Base-by-base conservation (phyloP, 192 early-diverging fungal species). In the Gryganskiella cystojenkinii region DNA sequence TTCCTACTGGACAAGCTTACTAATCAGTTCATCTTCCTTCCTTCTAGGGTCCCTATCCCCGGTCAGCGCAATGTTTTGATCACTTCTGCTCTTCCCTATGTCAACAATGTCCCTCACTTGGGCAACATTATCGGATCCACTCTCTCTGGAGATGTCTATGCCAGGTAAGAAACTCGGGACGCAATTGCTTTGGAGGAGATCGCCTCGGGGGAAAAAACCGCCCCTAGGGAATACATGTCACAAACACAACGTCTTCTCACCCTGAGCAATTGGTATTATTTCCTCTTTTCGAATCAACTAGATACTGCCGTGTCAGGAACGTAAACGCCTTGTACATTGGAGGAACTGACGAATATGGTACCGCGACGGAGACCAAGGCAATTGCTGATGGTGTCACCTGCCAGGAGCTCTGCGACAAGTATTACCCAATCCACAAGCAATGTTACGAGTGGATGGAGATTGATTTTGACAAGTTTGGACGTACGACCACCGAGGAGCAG, bases 81-180 rank as follows among this genome's bases (percentile, higher is more conserved):
- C 70, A 99, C 98, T 10, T 93, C 91, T 42, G 98, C 98, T 8
- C 86, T 99, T 61, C 96, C 98, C 15, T 99, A 99, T 71, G 95
- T 97, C 44, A 99, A 99, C 90, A 99, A 99, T 78, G 90, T 99
- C 50, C 98, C 98, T 42, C 98, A 99, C 70, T 87, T 99, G 72
- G 98, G 98, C 64, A 99, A 99, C 87, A 93, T 99, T 80, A 95
- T 99, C 74, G 98, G 98, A n/a, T 97, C 95, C 55, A 95, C 95
- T 4, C 88, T 99, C 58, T 94, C 92, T 81, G 98, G 95, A n/a
- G 98, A 99, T 81, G 94, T 93, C 15, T 99, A 90, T 86, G 94
- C 96, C 28, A 90, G 96, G 83, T 89, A 79, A 59, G 2, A 27
- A 51, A n/a, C n/a, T n/a, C n/a, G n/a, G n/a, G 11, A n/a, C 0